Evolutionary conservation across 148 eudicot genomes (phyloP).

Genomic region (Bassia scoparia): DNA sequence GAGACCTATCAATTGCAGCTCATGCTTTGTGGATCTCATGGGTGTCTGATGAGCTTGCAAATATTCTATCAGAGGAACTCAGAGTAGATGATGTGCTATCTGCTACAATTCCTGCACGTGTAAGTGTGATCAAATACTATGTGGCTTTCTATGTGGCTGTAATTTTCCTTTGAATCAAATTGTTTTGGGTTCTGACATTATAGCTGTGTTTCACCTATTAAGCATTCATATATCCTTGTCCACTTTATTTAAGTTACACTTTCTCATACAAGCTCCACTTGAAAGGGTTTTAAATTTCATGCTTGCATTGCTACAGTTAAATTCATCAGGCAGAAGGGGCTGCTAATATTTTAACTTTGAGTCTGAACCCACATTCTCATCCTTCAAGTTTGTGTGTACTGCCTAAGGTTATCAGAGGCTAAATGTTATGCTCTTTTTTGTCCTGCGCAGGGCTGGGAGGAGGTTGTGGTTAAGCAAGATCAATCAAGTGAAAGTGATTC

Average conservation of each 20-base stretch:
- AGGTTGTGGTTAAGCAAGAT: slow-evolving; percentile 81
- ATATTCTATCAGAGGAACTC: slow-evolving; percentile 49
- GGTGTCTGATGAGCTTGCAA: slow-evolving; percentile 77
- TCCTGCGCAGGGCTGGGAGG: slow-evolving; percentile 88
- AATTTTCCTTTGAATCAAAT: background rate
- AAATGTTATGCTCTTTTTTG: slow-evolving; percentile 6
- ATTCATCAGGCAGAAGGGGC: background rate
- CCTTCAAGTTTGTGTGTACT: too few species aligned
- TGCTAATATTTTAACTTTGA: background rate
- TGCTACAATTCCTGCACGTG: slow-evolving; percentile 59
- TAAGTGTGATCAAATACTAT: slow-evolving; percentile 35
- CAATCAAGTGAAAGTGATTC: slow-evolving; percentile 60
- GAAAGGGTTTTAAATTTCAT: background rate
- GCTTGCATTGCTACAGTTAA: background rate
- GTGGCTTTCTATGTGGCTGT: background rate
- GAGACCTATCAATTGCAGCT: slow-evolving; percentile 69
- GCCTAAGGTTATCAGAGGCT: background rate
- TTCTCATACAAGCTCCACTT: background rate
- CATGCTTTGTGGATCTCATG: slow-evolving; percentile 89
- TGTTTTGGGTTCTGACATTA: background rate
- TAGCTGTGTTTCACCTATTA: background rate
- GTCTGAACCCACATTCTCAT: background rate
- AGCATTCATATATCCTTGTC: background rate
- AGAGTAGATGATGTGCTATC: slow-evolving; percentile 69
- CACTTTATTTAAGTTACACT: background rate